Evolutionary conservation across 768 basidiomycete species (phyloP), one percentile per base, ranked within the genome.

Genomic region (Termitomyces sp.): DNA sequence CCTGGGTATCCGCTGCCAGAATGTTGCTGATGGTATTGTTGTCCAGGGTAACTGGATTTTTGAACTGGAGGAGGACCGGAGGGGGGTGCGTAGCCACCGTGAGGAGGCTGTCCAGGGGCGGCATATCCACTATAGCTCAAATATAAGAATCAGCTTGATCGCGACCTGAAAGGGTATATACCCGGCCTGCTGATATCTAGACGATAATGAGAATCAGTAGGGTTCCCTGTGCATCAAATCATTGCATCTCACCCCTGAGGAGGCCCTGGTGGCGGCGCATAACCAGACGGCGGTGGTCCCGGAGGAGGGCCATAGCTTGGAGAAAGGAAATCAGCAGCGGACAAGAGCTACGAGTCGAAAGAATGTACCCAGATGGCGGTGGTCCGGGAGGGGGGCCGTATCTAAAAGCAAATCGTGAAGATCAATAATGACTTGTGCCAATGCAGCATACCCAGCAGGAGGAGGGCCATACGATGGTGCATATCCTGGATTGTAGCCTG

Each of bases 11-110:
- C 68, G 57, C 63, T 60, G 18, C 59, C 55, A 9, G 58, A 64
- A 48, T 73, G 67, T 48, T 75, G 70, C 18, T 76, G 72, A 34
- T 76, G 75, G 56, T 76, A 72, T 58, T 76, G 76, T 55, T 78
- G 75, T n/a, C 75, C 79, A 24, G 80, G 62, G 27, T 63, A 58
- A 37, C 75, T 76, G 57, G 76, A 72, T 56, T 75, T 75, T 47
- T 78, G 75, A 20, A 74, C 79, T 39, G 56, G 73, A 20, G 72
- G 71, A 59, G 70, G 69, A 1, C 67, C 70, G 44, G 67, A 55
- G 33, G 68, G 69, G 30, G 68, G 63, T 3, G 63, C 65, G 42
- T 64, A 64, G 46, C 62, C 67, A 55, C 57, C 55, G 27, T 59
- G 54, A 33, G 49, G 58, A 58, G 65, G 57, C 3, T 58, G 58